Percentiles rank a stretch among this genome's conserved stretches.
Conservation (phyloP, 1,284 basidiomycete species). For the Moesziomyces globuligerus region DNA sequence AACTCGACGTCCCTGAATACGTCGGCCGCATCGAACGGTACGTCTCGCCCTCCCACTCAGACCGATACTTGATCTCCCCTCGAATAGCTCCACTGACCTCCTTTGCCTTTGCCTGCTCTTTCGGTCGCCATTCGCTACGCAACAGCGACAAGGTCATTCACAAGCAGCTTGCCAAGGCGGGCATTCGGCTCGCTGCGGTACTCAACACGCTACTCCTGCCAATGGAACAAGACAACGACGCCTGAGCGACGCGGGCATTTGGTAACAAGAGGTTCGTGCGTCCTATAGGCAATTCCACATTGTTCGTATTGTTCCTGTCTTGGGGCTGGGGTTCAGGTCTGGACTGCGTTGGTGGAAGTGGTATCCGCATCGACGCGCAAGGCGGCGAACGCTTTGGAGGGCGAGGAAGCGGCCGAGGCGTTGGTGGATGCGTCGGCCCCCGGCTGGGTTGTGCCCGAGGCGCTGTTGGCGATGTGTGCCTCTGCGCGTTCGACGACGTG, state of each 20-base stretch:
- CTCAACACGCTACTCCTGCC: constrained; percentile 73
- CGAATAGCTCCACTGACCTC: too few species aligned
- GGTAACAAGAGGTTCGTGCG: too few species aligned
- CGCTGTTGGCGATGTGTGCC: constrained; percentile 24
- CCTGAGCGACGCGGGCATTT: too few species aligned
- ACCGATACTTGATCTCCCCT: too few species aligned
- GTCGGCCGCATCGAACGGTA: constrained; percentile 70
- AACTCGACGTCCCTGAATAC: constrained; percentile 87
- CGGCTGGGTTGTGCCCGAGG: neutral
- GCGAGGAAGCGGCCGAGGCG: constrained; percentile 16
- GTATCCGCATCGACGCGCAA: constrained; percentile 20
- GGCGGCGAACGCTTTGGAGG: constrained; percentile 13
- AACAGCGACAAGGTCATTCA: constrained; percentile 77
- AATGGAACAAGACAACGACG: neutral
- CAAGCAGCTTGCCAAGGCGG: constrained; percentile 81
- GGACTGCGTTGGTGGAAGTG: constrained; percentile 1
- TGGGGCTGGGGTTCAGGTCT: neutral
- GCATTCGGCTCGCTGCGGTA: constrained; percentile 81
- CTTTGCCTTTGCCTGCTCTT: neutral
- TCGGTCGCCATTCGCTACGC: too few species aligned
- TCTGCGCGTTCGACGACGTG: constrained; percentile 52
- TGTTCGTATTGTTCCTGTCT: neutral
- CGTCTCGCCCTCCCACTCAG: too few species aligned
- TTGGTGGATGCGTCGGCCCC: neutral
- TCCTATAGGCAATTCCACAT: too few species aligned